Percentiles rank a stretch among this genome's conserved stretches.
These are phyloP conservation scores for Annulohypoxylon moriforme DNA, from an alignment of 495 filamentous ascomycete species.

Conservation along the genomic window DNA sequence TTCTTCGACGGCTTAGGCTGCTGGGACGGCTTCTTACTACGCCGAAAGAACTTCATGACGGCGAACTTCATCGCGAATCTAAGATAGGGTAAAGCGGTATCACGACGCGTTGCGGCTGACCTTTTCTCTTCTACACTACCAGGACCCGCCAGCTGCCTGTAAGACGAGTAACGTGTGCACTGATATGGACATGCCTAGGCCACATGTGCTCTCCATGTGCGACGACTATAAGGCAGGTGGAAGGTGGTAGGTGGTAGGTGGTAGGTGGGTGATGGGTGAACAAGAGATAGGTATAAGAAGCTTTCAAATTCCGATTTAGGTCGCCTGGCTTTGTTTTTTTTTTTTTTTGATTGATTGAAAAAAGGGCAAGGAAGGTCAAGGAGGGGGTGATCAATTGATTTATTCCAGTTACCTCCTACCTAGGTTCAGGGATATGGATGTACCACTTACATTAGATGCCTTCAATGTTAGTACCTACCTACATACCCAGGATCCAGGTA, in stretches of 20 bases:
- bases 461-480: no score
- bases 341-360: not conserved
- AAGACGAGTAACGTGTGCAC: not conserved
- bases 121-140: not conserved
- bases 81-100: not conserved
- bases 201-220: not conserved
- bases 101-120: not conserved
- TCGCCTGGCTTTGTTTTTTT: not conserved
- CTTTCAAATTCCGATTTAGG: not conserved
- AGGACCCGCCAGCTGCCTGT: not conserved
- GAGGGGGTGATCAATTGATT: not conserved
- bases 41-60: conserved; percentile 58
- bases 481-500: not conserved
- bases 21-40: conserved; percentile 48
- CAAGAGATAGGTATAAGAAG: not conserved
- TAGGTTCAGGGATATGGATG: not conserved
- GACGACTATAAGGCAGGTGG: not conserved
- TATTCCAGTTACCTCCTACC: not conserved
- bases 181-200: not conserved
- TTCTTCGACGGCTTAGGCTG: conserved; percentile 36
- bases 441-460: no score
- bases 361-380: conserved; percentile 5
- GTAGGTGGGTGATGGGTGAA: not conserved
- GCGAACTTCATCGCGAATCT: conserved; percentile 39
- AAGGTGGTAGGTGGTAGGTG: not conserved